These are phyloP conservation scores for Chytriomyces confervae DNA, from an alignment of 192 early-diverging fungal genomes.

Conservation along the genomic window DNA sequence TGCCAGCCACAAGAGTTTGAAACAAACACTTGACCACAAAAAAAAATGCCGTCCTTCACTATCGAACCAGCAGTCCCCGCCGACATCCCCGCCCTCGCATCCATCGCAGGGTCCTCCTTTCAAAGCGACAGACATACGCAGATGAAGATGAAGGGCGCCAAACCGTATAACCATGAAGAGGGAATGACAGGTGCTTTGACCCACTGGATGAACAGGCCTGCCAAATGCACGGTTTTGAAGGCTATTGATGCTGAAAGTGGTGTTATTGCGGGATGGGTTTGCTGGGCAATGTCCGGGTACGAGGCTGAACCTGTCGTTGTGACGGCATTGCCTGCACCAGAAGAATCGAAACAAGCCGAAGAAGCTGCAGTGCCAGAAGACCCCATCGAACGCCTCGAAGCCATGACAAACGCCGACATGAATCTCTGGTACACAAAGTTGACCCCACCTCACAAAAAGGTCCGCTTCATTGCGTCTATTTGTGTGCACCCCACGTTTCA, in stretches of 20 bases:
- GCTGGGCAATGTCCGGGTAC: neutral
- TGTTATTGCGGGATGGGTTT: neutral
- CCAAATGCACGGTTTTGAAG: too few relatives aligned
- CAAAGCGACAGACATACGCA: too few relatives aligned
- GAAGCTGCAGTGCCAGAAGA: neutral
- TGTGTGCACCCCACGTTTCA: neutral
- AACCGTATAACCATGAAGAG: too few relatives aligned
- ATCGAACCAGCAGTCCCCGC: too few relatives aligned
- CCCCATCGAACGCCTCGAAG: constrained; percentile 5
- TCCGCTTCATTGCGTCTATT: neutral
- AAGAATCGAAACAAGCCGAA: neutral
- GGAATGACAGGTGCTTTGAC: too few relatives aligned
- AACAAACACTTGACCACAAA: too few relatives aligned
- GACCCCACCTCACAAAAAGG: neutral
- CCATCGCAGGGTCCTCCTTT: too few relatives aligned
- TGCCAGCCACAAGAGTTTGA: too few relatives aligned
- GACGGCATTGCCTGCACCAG: neutral
- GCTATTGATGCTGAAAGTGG: constrained; percentile 5
- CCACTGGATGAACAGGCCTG: constrained; percentile 8
- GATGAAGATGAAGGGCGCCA: too few relatives aligned
- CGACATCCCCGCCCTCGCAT: too few relatives aligned
- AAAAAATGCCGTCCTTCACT: too few relatives aligned
- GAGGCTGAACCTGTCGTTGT: neutral
- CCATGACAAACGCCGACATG: constrained; percentile 3
- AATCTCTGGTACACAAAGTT: neutral